Evolutionary conservation across 805 yeast genomes (phyloP), one percentile per base, ranked within the genome.

Genomic region (Zygosaccharomyces lentus): DNA sequence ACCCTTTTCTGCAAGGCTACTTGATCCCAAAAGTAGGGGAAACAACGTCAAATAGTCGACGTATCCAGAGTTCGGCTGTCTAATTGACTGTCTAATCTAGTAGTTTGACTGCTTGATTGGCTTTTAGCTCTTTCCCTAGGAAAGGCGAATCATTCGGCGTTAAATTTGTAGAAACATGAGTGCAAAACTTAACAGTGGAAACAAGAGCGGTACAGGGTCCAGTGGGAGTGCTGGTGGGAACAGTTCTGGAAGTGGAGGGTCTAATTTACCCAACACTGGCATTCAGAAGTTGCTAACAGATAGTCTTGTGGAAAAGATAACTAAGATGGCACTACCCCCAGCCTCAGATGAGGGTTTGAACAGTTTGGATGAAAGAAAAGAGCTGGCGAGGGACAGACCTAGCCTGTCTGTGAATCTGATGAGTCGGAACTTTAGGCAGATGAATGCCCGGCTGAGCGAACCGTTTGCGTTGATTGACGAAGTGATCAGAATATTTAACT

Each of bases 251-350:
- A 35, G 48, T 30, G 45, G 46, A 9, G 34, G 29, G 19, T 21
- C 39, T 23, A 21, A 17, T 23, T 26, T 45, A 6, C 35, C 59
- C 2, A 47, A 46, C 43, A 48, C 59, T 13, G 53, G 57, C 15
- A 42, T 58, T 37, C 70, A 57, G 46, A 70, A 62, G 57, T 53
- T 61, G 48, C 58, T 84, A 58, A 73, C 86, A 0, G 95, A 87
- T 54, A 82, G 81, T 45, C 64, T 87, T 45, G 75, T 87, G 53
- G 96, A 88, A 56, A 76, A 81, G 57, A 68, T 87, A 41, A 66
- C 87, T 6, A 70, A 80, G 17, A 78, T 86, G 81, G 84, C 89
- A 1, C 69, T 87, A 21, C 93, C 95, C 0, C 74, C 85, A 0
- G 68, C 78, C 0, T 71, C 78, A 2, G 75, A 76, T 15, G 64